Conservation (phyloP, 2,329 filamentous ascomycete genomes). For the Penicillium rolfsii region DNA sequence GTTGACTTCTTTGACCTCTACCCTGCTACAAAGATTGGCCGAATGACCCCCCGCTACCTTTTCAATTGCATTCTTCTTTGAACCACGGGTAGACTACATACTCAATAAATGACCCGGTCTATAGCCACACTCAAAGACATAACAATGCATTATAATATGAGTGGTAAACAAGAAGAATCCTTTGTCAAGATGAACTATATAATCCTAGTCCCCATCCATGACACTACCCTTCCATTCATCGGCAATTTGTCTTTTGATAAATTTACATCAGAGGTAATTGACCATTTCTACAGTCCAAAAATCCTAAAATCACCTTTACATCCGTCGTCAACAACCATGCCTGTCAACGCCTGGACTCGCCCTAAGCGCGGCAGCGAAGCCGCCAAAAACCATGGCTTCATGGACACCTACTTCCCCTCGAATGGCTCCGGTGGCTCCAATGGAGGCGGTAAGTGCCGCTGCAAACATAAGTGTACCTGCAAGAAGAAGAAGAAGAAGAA, state of each 20-base stretch:
- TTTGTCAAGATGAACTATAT: not conserved
- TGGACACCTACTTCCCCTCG: constrained; percentile 1
- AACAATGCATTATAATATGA: not conserved
- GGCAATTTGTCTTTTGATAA: not conserved
- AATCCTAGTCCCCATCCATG: not conserved
- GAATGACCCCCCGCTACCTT: not conserved
- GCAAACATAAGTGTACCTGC: not conserved
- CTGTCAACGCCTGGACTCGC: constrained; percentile 1
- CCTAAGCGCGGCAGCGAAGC: not conserved
- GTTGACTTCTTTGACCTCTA: not conserved
- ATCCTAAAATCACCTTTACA: not conserved
- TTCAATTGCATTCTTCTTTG: not conserved
- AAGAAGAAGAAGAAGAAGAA: not conserved
- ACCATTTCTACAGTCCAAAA: not conserved
- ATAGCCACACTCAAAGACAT: not conserved
- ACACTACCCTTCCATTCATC: not conserved
- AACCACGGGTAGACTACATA: not conserved
- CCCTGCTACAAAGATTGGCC: not conserved
- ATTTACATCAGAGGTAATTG: not conserved
- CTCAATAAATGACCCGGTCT: not conserved
- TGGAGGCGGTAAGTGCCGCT: not conserved
- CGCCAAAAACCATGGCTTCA: constrained; percentile 3
- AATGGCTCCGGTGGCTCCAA: not conserved
- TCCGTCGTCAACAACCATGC: not conserved
- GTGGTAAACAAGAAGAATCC: not conserved